These are phyloP conservation scores for Casuarina equisetifolia DNA, from an alignment of 306 rosid genomes.

Conservation along the genomic window DNA sequence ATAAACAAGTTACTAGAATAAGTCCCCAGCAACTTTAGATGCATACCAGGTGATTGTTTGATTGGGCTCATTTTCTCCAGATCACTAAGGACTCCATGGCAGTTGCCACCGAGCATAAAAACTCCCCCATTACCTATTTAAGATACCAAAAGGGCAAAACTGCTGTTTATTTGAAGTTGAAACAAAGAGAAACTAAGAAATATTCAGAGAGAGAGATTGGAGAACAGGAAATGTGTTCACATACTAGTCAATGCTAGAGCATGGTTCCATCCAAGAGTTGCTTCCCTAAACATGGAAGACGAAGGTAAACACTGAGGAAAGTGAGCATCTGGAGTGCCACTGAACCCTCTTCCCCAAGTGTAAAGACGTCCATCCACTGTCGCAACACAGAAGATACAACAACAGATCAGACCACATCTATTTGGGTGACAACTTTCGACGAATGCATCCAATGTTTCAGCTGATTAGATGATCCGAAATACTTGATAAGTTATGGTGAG, in stretches of 20 bases:
- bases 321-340: slow-evolving; percentile 51
- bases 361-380: slow-evolving; percentile 69
- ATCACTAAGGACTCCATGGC: slow-evolving; percentile 65
- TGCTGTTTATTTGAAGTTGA: background rate
- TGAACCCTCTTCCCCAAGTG: slow-evolving; percentile 92
- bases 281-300: slow-evolving; percentile 35
- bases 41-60: slow-evolving; percentile 51
- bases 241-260: slow-evolving; percentile 71
- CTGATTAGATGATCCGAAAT: background rate
- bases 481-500: background rate
- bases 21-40: slow-evolving; percentile 13
- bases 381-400: slow-evolving; percentile 10
- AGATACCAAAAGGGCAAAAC: slow-evolving; percentile 15
- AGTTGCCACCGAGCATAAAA: slow-evolving; percentile 79
- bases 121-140: slow-evolving; percentile 56
- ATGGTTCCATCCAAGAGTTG: slow-evolving; percentile 86
- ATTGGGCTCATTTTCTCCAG: slow-evolving; percentile 32
- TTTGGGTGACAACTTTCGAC: background rate
- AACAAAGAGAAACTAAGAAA: slow-evolving; percentile 7
- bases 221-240: slow-evolving; percentile 8
- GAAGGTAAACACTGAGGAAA: slow-evolving; percentile 46
- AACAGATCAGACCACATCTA: background rate
- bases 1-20: background rate
- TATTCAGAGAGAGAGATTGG: background rate
- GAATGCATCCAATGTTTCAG: background rate